Conservation (phyloP, 441 rosid species). For the Pelargonium australe region DNA sequence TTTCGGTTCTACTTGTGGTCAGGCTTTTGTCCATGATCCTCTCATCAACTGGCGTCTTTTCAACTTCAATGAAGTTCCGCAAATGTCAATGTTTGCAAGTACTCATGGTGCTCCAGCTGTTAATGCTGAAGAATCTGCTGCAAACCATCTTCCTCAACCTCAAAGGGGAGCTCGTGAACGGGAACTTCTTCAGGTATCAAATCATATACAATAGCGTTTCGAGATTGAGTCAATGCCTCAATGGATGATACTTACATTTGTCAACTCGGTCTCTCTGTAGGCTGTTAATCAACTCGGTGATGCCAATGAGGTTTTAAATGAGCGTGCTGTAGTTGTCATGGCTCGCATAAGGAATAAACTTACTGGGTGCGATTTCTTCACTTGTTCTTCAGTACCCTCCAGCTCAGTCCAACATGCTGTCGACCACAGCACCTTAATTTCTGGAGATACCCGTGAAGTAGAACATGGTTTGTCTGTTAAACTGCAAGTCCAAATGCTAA, state of each 20-base stretch:
- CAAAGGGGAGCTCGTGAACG: constrained; percentile 94
- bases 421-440: constrained; percentile 60
- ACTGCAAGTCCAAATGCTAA: constrained; percentile 91
- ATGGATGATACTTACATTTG: constrained; percentile 9
- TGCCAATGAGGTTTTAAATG: constrained; percentile 94
- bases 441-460: constrained; percentile 80
- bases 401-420: constrained; percentile 43
- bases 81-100: constrained; percentile 59
- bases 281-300: constrained; percentile 98
- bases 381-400: constrained; percentile 44
- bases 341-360: constrained; percentile 91
- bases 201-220: not conserved
- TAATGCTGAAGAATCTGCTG: constrained; percentile 61
- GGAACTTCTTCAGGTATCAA: constrained; percentile 82
- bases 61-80: constrained; percentile 95
- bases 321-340: constrained; percentile 94
- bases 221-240: not conserved
- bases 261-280: constrained; percentile 29
- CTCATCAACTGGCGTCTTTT: constrained; percentile 99
- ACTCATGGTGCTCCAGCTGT: constrained; percentile 53
- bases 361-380: constrained; percentile 87
- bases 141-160: constrained; percentile 76
- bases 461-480: constrained; percentile 92
- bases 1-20: constrained; percentile 15
- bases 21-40: constrained; percentile 99